A percentile compares a stretch with the other conserved stretches of the same genome.
phyloP scores from a whole-genome alignment of 805 yeast species.

The Debaryomyces maramus region DNA sequence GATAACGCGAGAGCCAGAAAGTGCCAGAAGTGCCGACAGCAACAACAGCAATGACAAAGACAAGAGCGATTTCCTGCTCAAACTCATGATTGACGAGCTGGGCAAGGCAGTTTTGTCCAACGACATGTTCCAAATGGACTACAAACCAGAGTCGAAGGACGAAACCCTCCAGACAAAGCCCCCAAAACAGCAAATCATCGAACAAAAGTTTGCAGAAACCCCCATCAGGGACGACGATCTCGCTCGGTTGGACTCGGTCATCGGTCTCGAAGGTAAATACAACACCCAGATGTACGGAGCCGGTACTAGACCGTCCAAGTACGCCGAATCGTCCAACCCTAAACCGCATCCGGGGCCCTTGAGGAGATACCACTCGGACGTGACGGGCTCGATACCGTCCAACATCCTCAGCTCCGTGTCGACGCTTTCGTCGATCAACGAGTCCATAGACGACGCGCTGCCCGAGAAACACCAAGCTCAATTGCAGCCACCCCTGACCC shows the following conservation, averaged over 20 bases:
- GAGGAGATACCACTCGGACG: constrained; percentile 27
- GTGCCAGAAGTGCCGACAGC: not conserved
- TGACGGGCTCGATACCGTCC: constrained; percentile 13
- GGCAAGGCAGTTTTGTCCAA: constrained; percentile 41
- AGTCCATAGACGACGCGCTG: constrained; percentile 6
- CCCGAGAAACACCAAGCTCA: constrained; percentile 1
- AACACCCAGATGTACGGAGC: not conserved
- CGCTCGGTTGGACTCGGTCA: constrained; percentile 18
- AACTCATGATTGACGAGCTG: constrained; percentile 39
- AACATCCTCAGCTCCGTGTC: constrained; percentile 5
- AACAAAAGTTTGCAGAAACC: not conserved
- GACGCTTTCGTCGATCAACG: constrained; percentile 14
- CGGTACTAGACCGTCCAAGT: not conserved
- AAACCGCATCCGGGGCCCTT: constrained; percentile 10
- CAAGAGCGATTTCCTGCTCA: constrained; percentile 28
- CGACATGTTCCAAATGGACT: constrained; percentile 11
- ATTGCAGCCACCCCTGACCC: constrained; percentile 34
- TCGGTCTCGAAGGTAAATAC: constrained; percentile 25
- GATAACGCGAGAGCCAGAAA: constrained; percentile 2
- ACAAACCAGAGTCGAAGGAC: not conserved
- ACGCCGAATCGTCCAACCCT: not conserved
- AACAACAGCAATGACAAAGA: not conserved
- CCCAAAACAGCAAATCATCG: not conserved
- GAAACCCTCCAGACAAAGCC: not conserved
- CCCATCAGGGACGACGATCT: not conserved